Conservation (phyloP, 441 rosid species). For the Theobroma grandiflorum region DNA sequence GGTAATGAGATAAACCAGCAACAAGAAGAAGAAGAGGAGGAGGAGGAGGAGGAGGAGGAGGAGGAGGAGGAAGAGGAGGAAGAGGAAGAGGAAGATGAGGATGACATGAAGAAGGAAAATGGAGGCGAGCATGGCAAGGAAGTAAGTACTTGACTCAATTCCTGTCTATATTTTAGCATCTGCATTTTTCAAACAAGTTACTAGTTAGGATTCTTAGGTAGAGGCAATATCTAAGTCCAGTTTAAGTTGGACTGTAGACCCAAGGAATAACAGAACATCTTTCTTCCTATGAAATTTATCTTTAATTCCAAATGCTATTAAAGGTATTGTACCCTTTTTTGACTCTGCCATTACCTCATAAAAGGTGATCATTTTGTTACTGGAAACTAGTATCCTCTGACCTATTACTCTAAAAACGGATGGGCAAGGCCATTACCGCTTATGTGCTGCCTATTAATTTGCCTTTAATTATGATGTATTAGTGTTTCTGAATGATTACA, state of each 20-base stretch:
- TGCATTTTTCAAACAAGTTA: conserved; percentile 2
- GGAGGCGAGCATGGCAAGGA: conserved; percentile 37
- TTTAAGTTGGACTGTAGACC: too few relatives aligned
- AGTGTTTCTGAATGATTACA: background rate
- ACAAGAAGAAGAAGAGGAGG: conserved; percentile 60
- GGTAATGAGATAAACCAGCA: conserved; percentile 55
- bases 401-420: background rate
- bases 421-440: background rate
- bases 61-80: conserved; percentile 51
- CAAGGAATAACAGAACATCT: too few relatives aligned
- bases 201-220: background rate
- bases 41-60: conserved; percentile 53
- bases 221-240: background rate
- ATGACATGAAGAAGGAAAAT: conserved; percentile 24
- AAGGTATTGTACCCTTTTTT: too few relatives aligned
- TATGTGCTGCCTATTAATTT: background rate
- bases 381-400: background rate
- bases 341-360: background rate
- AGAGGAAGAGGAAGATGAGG: conserved; percentile 35
- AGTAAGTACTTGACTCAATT: conserved; percentile 40
- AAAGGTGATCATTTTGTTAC: background rate
- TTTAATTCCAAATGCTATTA: too few relatives aligned
- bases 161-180: background rate
- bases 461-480: background rate
- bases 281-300: too few relatives aligned